These are phyloP conservation scores for Stachybotrys chlorohalonatus DNA, from an alignment of 2,329 filamentous ascomycete species.

Conservation along the genomic window DNA sequence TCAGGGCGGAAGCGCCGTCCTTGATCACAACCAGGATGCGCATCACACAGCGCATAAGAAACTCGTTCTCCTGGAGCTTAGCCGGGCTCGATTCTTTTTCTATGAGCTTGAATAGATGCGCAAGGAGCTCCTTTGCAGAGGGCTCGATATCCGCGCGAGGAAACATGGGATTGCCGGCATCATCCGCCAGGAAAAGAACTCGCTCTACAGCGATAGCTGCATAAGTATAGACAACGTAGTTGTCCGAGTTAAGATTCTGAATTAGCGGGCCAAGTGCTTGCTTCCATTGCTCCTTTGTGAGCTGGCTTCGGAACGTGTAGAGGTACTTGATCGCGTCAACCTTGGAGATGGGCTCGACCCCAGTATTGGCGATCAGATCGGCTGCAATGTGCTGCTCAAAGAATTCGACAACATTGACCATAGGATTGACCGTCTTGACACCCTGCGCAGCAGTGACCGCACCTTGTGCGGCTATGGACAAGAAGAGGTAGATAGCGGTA, in stretches of 20 bases:
- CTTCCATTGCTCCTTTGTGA: conserved; percentile 88
- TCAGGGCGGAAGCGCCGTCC: conserved; percentile 65
- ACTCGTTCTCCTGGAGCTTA: conserved; percentile 98
- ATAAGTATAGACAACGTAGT: conserved; percentile 97
- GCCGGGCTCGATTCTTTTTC: conserved; percentile 75
- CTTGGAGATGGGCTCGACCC: conserved; percentile 76
- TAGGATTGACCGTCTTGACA: conserved; percentile 80
- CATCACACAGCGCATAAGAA: conserved; percentile 98
- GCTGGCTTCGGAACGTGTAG: conserved; percentile 91
- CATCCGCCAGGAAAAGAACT: conserved; percentile 74
- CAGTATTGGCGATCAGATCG: conserved; percentile 67
- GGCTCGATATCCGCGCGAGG: conserved; percentile 68
- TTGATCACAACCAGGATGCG: conserved; percentile 89
- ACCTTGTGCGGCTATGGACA: conserved; percentile 88
- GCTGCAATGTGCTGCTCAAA: conserved; percentile 87
- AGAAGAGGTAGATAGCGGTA: conserved; percentile 93
- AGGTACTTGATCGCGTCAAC: conserved; percentile 98
- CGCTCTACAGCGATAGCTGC: conserved; percentile 95
- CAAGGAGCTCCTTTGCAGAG: conserved; percentile 75
- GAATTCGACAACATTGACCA: conserved; percentile 86
- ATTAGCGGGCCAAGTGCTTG: conserved; percentile 83
- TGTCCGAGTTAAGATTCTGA: conserved; percentile 78
- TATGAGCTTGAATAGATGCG: conserved; percentile 86
- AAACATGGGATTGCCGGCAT: conserved; percentile 69
- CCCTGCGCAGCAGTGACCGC: conserved; percentile 79